phyloP scores from a whole-genome alignment of 1,284 basidiomycete species.

The Rhodotorula sp. region DNA sequence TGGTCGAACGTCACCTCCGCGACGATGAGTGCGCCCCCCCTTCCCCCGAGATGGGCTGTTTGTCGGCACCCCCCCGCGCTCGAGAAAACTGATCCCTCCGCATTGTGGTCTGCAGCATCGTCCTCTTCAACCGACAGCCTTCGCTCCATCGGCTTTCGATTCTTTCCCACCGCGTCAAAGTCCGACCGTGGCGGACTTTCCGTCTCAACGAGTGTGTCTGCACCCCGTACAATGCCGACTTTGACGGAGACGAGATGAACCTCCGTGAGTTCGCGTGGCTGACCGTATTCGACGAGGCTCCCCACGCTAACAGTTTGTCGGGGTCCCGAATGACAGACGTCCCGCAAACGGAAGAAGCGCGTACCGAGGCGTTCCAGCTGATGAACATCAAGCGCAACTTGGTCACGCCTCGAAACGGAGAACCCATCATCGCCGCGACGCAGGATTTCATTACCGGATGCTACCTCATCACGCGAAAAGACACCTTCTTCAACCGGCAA shows the following conservation, averaged over 20 bases:
- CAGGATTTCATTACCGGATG: constrained; percentile 99
- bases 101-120: constrained; percentile 58
- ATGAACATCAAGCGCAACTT: constrained; percentile 99
- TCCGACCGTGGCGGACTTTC: constrained; percentile 97
- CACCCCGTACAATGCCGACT: constrained; percentile 99
- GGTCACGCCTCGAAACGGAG: constrained; percentile 94
- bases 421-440: constrained; percentile 97
- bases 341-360: constrained; percentile 97
- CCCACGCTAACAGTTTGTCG: not conserved
- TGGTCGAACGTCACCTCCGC: constrained; percentile 89
- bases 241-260: constrained; percentile 99
- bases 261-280: constrained; percentile 66
- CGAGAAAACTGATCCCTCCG: not conserved
- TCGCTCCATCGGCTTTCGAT: constrained; percentile 98
- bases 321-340: constrained; percentile 63
- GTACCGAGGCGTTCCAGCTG: constrained; percentile 94
- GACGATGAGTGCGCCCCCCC: constrained; percentile 72
- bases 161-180: constrained; percentile 96
- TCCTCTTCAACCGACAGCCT: constrained; percentile 98
- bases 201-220: constrained; percentile 99
- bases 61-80: not conserved
- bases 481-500: constrained; percentile 88
- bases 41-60: not conserved
- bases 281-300: not conserved
- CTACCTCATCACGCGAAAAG: constrained; percentile 88